These are phyloP conservation scores for Solanum tarijense DNA, from an alignment of 257 asterid species.

Conservation along the genomic window DNA sequence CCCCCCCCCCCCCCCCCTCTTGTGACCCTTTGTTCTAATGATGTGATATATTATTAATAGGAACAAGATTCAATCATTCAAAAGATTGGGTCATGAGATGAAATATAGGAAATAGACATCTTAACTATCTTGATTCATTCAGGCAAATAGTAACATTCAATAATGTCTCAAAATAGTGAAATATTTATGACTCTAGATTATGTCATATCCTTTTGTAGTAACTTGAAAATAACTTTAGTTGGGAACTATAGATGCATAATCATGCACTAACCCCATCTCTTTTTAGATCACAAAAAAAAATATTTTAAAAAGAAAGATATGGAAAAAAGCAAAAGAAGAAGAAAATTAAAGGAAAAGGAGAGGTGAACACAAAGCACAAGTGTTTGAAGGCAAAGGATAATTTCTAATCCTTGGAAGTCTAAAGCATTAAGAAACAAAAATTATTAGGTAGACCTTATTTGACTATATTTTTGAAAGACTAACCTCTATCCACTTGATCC, in stretches of 20 bases:
- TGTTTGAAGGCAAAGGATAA: not conserved
- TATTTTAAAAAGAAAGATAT: not conserved
- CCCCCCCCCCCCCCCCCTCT: not conserved
- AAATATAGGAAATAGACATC: not conserved
- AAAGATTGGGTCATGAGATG: not conserved
- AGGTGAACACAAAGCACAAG: not conserved
- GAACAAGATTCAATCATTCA: not conserved
- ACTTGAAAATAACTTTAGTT: not conserved
- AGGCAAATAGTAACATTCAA: not conserved
- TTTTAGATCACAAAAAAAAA: not conserved
- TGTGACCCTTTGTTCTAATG: not conserved
- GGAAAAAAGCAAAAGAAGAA: not conserved
- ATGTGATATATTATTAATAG: not conserved
- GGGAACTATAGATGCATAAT: not conserved
- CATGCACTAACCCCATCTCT: not conserved
- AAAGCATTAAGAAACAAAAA: not conserved
- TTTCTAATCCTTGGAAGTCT: not conserved
- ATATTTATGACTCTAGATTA: not conserved
- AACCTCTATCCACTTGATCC: not conserved
- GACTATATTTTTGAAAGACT: not conserved
- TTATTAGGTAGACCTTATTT: not conserved
- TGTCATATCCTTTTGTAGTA: not conserved
- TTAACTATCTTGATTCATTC: not conserved
- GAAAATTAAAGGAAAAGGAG: not conserved
- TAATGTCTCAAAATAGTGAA: not conserved